Evolutionary conservation across 208 protist species (phyloP), one percentile per base, ranked within the genome.

Genomic region (Trypanosoma melophagium): DNA sequence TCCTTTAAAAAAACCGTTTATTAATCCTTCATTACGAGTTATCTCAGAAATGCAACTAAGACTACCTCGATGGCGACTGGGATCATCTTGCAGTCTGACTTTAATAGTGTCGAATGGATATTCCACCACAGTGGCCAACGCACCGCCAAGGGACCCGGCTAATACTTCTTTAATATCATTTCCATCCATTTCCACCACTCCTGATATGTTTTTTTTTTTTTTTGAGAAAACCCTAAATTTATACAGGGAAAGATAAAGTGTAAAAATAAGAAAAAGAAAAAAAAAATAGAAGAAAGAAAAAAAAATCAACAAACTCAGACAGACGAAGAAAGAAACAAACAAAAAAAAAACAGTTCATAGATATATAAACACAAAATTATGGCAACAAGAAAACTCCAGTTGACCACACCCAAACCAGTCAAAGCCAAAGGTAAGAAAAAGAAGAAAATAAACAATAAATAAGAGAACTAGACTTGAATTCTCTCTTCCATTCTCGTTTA

Each of bases 21-120:
- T 40, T 8, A 90, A 35, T 4, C 93, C 93, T 56, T 96, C 93
- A 21, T 91, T 73, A 41, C 80, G 82, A 14, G 79, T 76, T 47
- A 96, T 95, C 1, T 73, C 76, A 21, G 59, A 61, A 44, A 96
- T 79, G 66, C 92, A 96, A 7, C 76, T 71, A 51, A 81, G 55
- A 10, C 85, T 80, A 53, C 84, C 67, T n/a, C 71, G 66, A 62
- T 93, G 90, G 25, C 78, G 79, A 44, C 77, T 86, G 21, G 83
- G 78, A 59, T 88, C 89, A 50, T 93, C 86, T 49, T 97, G 93
- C 35, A 97, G 79, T 14, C 93, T 86, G 21, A 97, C 93, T 68
- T 97, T 97, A 41, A 97, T 90, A 13, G 94, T 97, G 70, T 97
- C 94, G 72, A 96, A 83, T 3, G 94, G 94, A 75, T 96, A 97